A percentile compares a stretch with the other conserved stretches of the same genome.
These are phyloP conservation scores for Eucalyptus lansdowneana DNA, from an alignment of 345 rosid species.

Conservation along the genomic window DNA sequence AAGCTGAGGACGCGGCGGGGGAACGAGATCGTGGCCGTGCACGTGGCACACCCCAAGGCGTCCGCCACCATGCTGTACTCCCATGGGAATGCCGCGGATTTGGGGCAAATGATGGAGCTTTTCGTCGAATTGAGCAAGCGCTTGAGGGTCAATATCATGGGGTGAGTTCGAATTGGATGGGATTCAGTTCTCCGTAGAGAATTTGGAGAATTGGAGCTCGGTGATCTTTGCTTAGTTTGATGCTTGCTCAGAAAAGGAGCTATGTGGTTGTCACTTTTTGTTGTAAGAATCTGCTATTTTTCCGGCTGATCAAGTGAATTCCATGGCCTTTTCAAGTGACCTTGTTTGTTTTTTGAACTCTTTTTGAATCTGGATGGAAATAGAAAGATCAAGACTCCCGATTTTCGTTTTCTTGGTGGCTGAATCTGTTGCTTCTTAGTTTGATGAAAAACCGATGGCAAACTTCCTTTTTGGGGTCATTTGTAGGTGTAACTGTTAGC, in stretches of 20 bases:
- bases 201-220: not conserved
- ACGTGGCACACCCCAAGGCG: slow-evolving; percentile 68
- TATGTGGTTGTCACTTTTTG: not conserved
- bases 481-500: not conserved
- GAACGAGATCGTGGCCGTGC: slow-evolving; percentile 69
- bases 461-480: not conserved
- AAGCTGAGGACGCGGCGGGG: slow-evolving; percentile 74
- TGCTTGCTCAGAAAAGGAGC: not conserved
- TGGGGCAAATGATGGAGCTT: slow-evolving; percentile 93
- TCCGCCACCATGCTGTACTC: slow-evolving; percentile 71
- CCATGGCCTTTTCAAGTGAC: not conserved
- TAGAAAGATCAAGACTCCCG: not conserved
- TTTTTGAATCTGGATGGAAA: not conserved
- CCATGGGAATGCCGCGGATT: slow-evolving; percentile 97
- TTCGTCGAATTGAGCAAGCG: slow-evolving; percentile 79
- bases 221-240: not conserved
- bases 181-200: not conserved
- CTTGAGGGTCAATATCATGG: slow-evolving; percentile 80
- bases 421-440: not conserved
- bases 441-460: not conserved
- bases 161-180: slow-evolving; percentile 25
- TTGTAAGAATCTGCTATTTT: not conserved
- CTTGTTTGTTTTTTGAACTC: not conserved
- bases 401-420: not conserved
- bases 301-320: not conserved